phyloP scores from a whole-genome alignment of 148 eudicot species.

The Vaccinium darrowii region DNA sequence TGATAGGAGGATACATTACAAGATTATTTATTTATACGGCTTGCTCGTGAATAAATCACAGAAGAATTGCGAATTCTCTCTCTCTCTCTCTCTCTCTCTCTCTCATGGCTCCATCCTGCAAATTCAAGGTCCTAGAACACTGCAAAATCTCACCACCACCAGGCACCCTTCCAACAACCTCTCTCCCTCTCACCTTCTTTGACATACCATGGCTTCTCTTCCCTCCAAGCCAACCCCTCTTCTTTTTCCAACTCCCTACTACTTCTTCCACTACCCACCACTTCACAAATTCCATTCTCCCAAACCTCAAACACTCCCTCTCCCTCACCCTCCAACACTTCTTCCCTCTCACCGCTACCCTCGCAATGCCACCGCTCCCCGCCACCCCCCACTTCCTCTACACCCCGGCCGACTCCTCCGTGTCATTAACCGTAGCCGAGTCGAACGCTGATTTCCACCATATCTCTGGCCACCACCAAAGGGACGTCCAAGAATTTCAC shows the following conservation, averaged over 20 bases:
- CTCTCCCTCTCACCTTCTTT: conserved; percentile 42
- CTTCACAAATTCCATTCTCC: conserved; percentile 34
- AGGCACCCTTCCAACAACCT: conserved; percentile 6
- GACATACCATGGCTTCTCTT: conserved; percentile 57
- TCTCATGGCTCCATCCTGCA: not conserved
- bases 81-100: conserved; percentile 13
- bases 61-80: not conserved
- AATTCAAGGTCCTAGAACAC: conserved; percentile 25
- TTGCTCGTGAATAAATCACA: too few species aligned
- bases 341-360: conserved; percentile 40
- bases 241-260: conserved; percentile 42
- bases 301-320: conserved; percentile 41
- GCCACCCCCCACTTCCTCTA: conserved; percentile 25
- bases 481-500: conserved; percentile 26
- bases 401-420: conserved; percentile 21
- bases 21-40: too few species aligned
- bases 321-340: conserved; percentile 46
- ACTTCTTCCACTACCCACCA: not conserved
- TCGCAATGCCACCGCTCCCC: conserved; percentile 6
- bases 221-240: conserved; percentile 47
- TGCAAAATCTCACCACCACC: conserved; percentile 30
- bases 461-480: conserved; percentile 27
- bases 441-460: conserved; percentile 25
- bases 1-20: too few species aligned
- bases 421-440: conserved; percentile 37